These are phyloP conservation scores for Lepraria neglecta DNA, from an alignment of 495 filamentous ascomycete genomes.

Conservation along the genomic window DNA sequence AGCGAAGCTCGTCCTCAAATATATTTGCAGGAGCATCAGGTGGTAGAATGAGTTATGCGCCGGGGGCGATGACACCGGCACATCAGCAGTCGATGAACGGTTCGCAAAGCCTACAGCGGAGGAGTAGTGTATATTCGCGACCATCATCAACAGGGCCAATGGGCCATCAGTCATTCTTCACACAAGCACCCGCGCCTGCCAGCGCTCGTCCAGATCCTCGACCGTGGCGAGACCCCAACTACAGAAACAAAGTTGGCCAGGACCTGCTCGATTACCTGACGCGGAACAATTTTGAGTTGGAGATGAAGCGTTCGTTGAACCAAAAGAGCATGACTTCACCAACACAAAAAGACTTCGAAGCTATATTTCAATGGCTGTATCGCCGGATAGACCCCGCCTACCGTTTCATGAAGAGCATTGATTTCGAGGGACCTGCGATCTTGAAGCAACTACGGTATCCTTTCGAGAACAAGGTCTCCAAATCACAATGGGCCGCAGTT, in stretches of 20 bases:
- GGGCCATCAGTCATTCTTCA: constrained; percentile 85
- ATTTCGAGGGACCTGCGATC: constrained; percentile 85
- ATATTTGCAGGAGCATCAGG: constrained; percentile 47
- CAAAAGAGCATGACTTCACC: constrained; percentile 84
- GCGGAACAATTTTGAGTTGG: constrained; percentile 89
- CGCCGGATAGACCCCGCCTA: constrained; percentile 89
- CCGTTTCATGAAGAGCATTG: constrained; percentile 83
- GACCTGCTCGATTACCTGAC: constrained; percentile 88
- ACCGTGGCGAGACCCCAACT: constrained; percentile 73
- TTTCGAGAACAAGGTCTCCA: constrained; percentile 87
- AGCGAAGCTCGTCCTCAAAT: constrained; percentile 71
- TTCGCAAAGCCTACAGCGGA: constrained; percentile 55
- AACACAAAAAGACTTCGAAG: constrained; percentile 97
- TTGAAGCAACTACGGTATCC: constrained; percentile 92
- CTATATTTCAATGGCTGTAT: constrained; percentile 97
- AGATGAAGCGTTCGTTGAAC: constrained; percentile 85
- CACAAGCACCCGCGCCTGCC: constrained; percentile 68
- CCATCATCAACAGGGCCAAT: constrained; percentile 54
- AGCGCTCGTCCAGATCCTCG: constrained; percentile 83
- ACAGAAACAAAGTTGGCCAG: constrained; percentile 72
- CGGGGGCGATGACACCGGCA: constrained; percentile 44
- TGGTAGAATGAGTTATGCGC: constrained; percentile 54
- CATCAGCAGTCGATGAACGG: constrained; percentile 38
- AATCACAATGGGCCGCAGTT: constrained; percentile 87
- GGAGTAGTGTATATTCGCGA: constrained; percentile 80